phyloP scores from a whole-genome alignment of 768 basidiomycete genomes.

The Tulasnella sp. region DNA sequence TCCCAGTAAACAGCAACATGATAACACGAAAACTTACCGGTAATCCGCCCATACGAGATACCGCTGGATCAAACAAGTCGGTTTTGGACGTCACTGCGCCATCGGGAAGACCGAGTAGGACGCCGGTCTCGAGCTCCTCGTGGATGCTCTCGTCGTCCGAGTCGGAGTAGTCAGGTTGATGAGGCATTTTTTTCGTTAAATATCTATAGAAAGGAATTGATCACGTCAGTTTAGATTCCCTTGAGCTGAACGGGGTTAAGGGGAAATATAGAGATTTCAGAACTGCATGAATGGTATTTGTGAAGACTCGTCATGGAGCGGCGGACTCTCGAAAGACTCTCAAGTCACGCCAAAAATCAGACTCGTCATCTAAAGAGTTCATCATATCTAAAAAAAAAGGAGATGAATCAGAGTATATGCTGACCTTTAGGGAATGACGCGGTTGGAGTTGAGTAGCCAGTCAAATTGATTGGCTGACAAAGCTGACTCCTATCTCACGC shows the following conservation, averaged over 20 bases:
- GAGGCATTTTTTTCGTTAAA: background rate
- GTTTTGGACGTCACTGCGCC: slow-evolving; percentile 54
- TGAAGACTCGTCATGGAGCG: slow-evolving; percentile 58
- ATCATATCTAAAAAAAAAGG: slow-evolving; percentile 37
- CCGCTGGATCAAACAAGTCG: slow-evolving; percentile 70
- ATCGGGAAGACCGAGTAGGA: slow-evolving; percentile 77
- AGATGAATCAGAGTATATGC: background rate
- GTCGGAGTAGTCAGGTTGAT: slow-evolving; percentile 60
- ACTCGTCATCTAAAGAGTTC: slow-evolving; percentile 72
- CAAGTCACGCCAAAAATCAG: slow-evolving; percentile 40
- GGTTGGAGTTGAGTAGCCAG: background rate
- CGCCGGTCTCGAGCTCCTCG: slow-evolving; percentile 53
- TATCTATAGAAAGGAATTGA: background rate
- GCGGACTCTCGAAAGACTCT: slow-evolving; percentile 4
- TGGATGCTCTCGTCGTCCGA: slow-evolving; percentile 56
- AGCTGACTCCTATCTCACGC: background rate
- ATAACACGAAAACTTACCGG: slow-evolving; percentile 66
- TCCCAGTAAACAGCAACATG: background rate
- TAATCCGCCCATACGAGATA: slow-evolving; percentile 84
- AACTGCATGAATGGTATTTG: slow-evolving; percentile 90
- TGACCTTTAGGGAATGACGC: background rate
- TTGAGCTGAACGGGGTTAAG: background rate
- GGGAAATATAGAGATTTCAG: slow-evolving; percentile 56
- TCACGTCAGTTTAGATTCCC: background rate
- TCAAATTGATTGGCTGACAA: slow-evolving; percentile 3